Conservation (phyloP, 1,139 yeast genomes). For the Pneumocystis sp. region DNA sequence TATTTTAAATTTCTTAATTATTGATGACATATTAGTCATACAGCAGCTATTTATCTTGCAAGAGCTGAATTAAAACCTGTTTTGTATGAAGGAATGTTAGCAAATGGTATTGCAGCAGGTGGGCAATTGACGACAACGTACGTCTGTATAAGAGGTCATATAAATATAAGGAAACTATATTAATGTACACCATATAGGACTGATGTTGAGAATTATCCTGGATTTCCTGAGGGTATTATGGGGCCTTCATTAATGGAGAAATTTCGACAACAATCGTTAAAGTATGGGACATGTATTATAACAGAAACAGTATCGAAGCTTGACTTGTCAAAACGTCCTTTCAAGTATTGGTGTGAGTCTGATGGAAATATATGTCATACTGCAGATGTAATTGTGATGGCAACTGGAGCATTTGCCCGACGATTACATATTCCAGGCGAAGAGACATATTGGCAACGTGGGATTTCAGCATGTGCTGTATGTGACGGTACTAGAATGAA, state of each 20-base stretch:
- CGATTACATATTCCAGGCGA: constrained; percentile 90
- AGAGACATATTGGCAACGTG: constrained; percentile 96
- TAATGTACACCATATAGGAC: constrained; percentile 18
- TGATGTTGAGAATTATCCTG: constrained; percentile 82
- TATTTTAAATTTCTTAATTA: background rate
- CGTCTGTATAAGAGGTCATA: constrained; percentile 22
- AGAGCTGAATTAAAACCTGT: constrained; percentile 93
- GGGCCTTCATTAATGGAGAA: constrained; percentile 82
- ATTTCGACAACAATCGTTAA: constrained; percentile 74
- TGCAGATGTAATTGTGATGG: constrained; percentile 79
- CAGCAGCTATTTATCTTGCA: constrained; percentile 90
- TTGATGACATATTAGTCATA: constrained; percentile 50
- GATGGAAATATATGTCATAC: constrained; percentile 62
- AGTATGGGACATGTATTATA: constrained; percentile 82
- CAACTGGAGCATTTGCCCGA: constrained; percentile 96
- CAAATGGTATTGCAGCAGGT: constrained; percentile 96
- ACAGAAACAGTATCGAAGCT: constrained; percentile 89
- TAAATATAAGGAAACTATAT: background rate
- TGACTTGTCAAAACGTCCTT: constrained; percentile 72
- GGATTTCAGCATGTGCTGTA: constrained; percentile 97
- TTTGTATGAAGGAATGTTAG: constrained; percentile 75
- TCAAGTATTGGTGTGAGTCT: constrained; percentile 83
- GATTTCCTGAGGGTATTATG: constrained; percentile 85
- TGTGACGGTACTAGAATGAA: constrained; percentile 70
- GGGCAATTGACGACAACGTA: constrained; percentile 97